Evolutionary conservation across 805 yeast species (phyloP).

Genomic region (Kodamaea hsintzibuensis): DNA sequence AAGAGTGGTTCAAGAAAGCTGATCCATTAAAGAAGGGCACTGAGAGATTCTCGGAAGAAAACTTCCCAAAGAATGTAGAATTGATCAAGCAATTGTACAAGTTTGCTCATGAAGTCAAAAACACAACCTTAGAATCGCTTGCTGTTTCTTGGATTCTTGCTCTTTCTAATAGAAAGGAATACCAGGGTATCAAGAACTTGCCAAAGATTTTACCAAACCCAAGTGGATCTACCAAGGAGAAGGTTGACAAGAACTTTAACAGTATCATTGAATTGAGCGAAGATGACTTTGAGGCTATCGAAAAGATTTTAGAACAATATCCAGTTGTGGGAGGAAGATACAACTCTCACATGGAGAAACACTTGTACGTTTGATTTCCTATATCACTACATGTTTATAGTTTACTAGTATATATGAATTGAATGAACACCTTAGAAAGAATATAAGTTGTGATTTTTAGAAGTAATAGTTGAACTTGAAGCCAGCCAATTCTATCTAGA

Average conservation of each 20-base stretch:
- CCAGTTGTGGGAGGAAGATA: conserved; percentile 61
- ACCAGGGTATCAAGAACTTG: conserved; percentile 39
- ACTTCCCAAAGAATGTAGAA: conserved; percentile 51
- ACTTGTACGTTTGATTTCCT: background rate
- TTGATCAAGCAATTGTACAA: conserved; percentile 51
- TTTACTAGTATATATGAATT: no score
- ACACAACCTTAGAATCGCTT: conserved; percentile 58
- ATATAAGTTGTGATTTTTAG: no score
- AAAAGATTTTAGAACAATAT: conserved; percentile 42
- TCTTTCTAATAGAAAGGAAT: conserved; percentile 61
- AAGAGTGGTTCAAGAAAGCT: conserved; percentile 36
- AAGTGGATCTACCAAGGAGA: conserved; percentile 60
- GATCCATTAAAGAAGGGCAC: conserved; percentile 54
- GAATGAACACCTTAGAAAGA: no score
- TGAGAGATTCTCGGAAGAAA: conserved; percentile 63
- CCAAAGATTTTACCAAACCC: conserved; percentile 79
- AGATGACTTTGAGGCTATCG: conserved; percentile 57
- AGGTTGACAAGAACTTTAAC: conserved; percentile 61
- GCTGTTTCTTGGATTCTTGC: conserved; percentile 51
- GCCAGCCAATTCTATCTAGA: no score
- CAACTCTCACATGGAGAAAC: conserved; percentile 10
- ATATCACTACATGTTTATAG: no score
- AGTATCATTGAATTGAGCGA: conserved; percentile 48
- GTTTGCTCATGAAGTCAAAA: conserved; percentile 46
- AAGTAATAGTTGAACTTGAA: no score